These are phyloP conservation scores for Sclerotinia nivalis DNA, from an alignment of 2,329 filamentous ascomycete species.

Conservation along the genomic window DNA sequence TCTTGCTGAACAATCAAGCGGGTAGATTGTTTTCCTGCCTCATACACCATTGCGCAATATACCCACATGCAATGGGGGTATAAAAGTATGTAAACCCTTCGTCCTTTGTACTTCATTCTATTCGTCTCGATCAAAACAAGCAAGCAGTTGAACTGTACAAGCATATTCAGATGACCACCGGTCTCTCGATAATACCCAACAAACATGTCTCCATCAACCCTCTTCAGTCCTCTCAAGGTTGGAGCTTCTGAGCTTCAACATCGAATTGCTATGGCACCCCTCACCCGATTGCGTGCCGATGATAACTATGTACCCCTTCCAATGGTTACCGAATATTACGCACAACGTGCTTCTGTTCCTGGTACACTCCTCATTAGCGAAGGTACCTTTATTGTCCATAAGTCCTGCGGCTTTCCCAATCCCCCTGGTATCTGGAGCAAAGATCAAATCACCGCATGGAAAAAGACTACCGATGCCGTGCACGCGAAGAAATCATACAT, in stretches of 20 bases:
- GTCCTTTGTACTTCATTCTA: neutral
- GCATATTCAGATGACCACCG: neutral
- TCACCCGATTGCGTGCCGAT: slow-evolving; percentile 55
- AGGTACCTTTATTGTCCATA: slow-evolving; percentile 50
- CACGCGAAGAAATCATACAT: slow-evolving; percentile 60
- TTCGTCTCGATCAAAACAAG: neutral
- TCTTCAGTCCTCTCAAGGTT: slow-evolving; percentile 49
- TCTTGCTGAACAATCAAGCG: slow-evolving; percentile 10
- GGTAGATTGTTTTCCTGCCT: neutral
- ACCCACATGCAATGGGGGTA: neutral
- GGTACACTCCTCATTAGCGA: slow-evolving; percentile 60
- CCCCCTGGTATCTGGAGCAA: slow-evolving; percentile 57
- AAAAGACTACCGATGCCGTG: slow-evolving; percentile 57
- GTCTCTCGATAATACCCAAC: neutral
- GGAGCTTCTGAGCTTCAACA: slow-evolving; percentile 46
- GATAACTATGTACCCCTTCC: slow-evolving; percentile 49
- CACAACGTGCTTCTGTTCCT: slow-evolving; percentile 50
- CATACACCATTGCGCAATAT: neutral
- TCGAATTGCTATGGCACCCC: slow-evolving; percentile 55
- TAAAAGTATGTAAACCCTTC: neutral
- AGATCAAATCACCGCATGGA: slow-evolving; percentile 59
- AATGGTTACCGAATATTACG: slow-evolving; percentile 53
- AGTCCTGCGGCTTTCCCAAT: slow-evolving; percentile 50
- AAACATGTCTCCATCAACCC: slow-evolving; percentile 33
- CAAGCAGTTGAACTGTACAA: neutral